phyloP scores from a whole-genome alignment of 352 stramenopile species.

The Pythium aristosporum region DNA sequence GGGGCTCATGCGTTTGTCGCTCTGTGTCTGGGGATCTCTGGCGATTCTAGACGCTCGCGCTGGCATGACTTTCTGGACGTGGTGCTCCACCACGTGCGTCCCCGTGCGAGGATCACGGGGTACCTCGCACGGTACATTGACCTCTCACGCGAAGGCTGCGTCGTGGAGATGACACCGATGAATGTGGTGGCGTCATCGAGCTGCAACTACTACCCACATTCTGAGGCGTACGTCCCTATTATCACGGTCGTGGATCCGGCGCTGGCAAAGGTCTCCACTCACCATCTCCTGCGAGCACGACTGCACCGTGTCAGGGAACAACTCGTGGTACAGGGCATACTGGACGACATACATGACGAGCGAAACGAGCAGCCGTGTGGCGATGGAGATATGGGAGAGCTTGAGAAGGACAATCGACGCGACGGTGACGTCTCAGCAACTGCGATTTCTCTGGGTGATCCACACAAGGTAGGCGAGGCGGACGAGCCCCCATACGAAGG shows the following conservation, averaged over 20 bases:
- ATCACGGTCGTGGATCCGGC: constrained; percentile 51
- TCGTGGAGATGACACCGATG: constrained; percentile 31
- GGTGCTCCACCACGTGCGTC: constrained; percentile 41
- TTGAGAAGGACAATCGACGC: not conserved
- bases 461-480: not conserved
- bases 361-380: not conserved
- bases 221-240: constrained; percentile 56
- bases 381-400: not conserved
- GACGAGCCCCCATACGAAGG: not conserved
- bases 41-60: constrained; percentile 36
- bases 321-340: constrained; percentile 4
- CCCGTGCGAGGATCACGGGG: constrained; percentile 57
- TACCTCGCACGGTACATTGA: constrained; percentile 62
- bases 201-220: constrained; percentile 70
- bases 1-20: not conserved
- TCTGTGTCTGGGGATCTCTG: not conserved
- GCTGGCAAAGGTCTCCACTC: not conserved
- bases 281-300: constrained; percentile 12
- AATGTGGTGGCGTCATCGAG: constrained; percentile 38
- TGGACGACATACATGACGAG: constrained; percentile 4
- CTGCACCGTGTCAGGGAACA: constrained; percentile 16
- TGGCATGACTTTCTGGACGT: constrained; percentile 76
- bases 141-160: constrained; percentile 44
- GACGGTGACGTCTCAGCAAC: not conserved
- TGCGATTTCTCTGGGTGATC: not conserved